Base-by-base conservation (phyloP, 73 alveolate genomes). In the Blepharisma stoltei region DNA sequence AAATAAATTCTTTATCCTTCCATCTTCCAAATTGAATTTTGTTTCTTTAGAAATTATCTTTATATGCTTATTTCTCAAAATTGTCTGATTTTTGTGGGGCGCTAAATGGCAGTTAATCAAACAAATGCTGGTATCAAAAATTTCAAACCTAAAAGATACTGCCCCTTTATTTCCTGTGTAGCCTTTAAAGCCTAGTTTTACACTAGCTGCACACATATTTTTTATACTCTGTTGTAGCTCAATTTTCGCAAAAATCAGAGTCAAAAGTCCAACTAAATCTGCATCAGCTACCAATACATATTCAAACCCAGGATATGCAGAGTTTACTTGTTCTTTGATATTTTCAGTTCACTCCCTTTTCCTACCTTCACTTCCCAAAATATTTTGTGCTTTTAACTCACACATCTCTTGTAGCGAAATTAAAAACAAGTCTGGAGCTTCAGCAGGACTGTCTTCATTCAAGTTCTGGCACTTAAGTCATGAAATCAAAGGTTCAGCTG, bases 141-240 rank as follows among this genome's bases (percentile, higher is more conserved):
- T 18, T 8, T 25, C 46, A 60, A 60, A 60, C 2, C 73, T n/a
- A 60, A 20, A 60, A 20, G 48, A n/a, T 2, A 60, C 11, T 18
- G 73, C 73, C 0, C 73, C 73, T 60, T 60, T 60, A 25, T 60
- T 60, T 2, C 73, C 73, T n/a, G 73, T 25, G 45, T 14, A 60
- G 46, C 73, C 73, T 60, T 60, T 60, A 14, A 60, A 25, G 45
- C 73, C 73, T 60, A 60, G 73, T 60, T 60, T 60, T 14, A 60
- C 73, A 8, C 23, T n/a, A 9, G 11, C 18, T 60, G 37, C 5
- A 9, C 46, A 14, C n/a, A 25, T 14, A 38, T 60, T 60, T 60
- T 60, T 25, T 8, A 60, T 47, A 60, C 2, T n/a, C 18, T 11
- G 14, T 14, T 11, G 18, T 1, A 60, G 38, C 23, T n/a, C 18